Conservation (phyloP, 805 yeast species). For the Priceomyces medius region DNA sequence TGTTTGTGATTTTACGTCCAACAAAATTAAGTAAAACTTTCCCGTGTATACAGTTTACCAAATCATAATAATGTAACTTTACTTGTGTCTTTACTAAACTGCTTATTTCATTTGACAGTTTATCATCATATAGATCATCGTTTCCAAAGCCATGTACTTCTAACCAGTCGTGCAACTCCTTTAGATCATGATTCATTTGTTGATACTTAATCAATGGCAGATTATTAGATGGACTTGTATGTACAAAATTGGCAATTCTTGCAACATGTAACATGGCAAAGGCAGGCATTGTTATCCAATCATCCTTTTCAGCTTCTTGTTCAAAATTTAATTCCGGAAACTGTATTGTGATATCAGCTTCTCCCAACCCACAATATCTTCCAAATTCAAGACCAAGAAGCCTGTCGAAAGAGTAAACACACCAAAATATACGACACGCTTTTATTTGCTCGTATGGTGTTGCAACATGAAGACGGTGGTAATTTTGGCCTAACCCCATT, state of each 20-base stretch:
- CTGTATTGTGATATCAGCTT: constrained; percentile 33
- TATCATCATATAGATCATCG: constrained; percentile 8
- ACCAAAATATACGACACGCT: constrained; percentile 54
- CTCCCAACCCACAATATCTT: constrained; percentile 35
- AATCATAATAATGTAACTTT: constrained; percentile 38
- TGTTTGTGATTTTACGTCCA: constrained; percentile 30
- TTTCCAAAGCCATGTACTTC: constrained; percentile 33
- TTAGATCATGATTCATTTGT: constrained; percentile 32
- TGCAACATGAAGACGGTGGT: constrained; percentile 18
- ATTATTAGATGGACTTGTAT: constrained; percentile 25
- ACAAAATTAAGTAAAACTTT: constrained; percentile 29
- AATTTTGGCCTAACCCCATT: constrained; percentile 35
- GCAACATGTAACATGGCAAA: constrained; percentile 47
- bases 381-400: constrained; percentile 55
- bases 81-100: constrained; percentile 34
- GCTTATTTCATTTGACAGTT: constrained; percentile 11
- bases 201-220: constrained; percentile 26
- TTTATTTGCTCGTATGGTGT: constrained; percentile 45
- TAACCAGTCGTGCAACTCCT: constrained; percentile 31
- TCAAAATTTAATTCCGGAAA: constrained; percentile 31
- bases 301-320: constrained; percentile 35
- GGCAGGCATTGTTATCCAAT: constrained; percentile 50
- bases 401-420: constrained; percentile 54
- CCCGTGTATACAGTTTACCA: constrained; percentile 36
- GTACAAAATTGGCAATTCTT: constrained; percentile 36